phyloP scores from a whole-genome alignment of 108 stramenopile species.

The Bacterosira constricta region DNA sequence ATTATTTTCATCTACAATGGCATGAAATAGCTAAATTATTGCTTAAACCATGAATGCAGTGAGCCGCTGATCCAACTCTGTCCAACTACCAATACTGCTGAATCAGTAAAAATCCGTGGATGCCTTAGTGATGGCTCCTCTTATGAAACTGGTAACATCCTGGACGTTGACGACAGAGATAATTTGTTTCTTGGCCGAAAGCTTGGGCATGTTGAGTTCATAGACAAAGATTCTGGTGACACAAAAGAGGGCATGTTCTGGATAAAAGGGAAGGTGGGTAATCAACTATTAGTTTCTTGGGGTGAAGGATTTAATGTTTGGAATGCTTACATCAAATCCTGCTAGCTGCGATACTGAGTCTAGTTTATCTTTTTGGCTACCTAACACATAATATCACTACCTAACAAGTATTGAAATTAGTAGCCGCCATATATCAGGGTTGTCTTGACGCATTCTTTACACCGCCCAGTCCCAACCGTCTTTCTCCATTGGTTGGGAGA shows the following conservation, averaged over 20 bases:
- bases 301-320: constrained; percentile 71
- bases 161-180: constrained; percentile 21
- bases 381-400: not conserved
- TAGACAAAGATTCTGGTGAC: constrained; percentile 38
- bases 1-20: not conserved
- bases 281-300: constrained; percentile 54
- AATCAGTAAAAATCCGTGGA: constrained; percentile 59
- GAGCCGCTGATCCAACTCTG: constrained; percentile 65
- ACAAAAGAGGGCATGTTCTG: constrained; percentile 53
- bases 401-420: no score
- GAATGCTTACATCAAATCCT: constrained; percentile 39
- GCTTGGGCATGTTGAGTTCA: constrained; percentile 15
- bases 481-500: constrained; percentile 21
- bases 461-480: constrained; percentile 7
- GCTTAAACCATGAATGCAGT: constrained; percentile 45
- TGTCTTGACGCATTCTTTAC: constrained; percentile 11
- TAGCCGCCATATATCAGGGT: no score
- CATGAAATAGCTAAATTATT: not conserved
- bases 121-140: constrained; percentile 67
- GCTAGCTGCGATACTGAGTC: not conserved
- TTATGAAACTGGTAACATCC: constrained; percentile 58
- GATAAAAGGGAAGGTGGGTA: constrained; percentile 53
- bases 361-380: not conserved
- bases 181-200: constrained; percentile 6
- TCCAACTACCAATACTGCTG: constrained; percentile 8